Evolutionary conservation across 1,139 yeast species (phyloP).

Genomic region (Magnusiomyces ingens): DNA sequence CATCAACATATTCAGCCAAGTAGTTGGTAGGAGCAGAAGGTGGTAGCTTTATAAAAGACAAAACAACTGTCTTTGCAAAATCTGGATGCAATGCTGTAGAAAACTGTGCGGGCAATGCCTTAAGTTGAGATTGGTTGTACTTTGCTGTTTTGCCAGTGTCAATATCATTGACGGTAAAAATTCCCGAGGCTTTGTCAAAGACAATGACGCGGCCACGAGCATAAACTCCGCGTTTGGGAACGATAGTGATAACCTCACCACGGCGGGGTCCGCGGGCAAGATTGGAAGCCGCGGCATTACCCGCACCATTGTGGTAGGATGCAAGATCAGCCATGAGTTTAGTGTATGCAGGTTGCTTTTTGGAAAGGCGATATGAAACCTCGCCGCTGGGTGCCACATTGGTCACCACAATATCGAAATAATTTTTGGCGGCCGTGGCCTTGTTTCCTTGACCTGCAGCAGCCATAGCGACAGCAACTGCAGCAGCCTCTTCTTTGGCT

Average conservation of each 20-base stretch:
- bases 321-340: conserved; percentile 35
- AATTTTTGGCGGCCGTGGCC: conserved; percentile 31
- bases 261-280: conserved; percentile 40
- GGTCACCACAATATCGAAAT: conserved; percentile 57
- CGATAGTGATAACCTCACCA: conserved; percentile 56
- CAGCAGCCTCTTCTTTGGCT: conserved; percentile 17
- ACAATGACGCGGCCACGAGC: conserved; percentile 54
- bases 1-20: conserved; percentile 51
- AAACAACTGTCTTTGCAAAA: conserved; percentile 51
- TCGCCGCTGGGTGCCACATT: conserved; percentile 48
- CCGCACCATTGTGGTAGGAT: conserved; percentile 36
- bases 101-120: conserved; percentile 52
- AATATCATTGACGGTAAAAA: conserved; percentile 50
- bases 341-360: conserved; percentile 21
- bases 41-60: conserved; percentile 56
- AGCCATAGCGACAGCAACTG: conserved; percentile 7
- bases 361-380: conserved; percentile 44
- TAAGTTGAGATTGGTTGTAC: conserved; percentile 43
- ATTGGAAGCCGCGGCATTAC: conserved; percentile 31
- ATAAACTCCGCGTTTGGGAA: conserved; percentile 48
- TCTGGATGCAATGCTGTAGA: conserved; percentile 40
- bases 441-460: conserved; percentile 9
- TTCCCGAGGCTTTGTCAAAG: conserved; percentile 43
- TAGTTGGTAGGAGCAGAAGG: conserved; percentile 55
- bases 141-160: conserved; percentile 59